Conservation (phyloP, 805 yeast genomes). For the Saturnispora galanensis region DNA sequence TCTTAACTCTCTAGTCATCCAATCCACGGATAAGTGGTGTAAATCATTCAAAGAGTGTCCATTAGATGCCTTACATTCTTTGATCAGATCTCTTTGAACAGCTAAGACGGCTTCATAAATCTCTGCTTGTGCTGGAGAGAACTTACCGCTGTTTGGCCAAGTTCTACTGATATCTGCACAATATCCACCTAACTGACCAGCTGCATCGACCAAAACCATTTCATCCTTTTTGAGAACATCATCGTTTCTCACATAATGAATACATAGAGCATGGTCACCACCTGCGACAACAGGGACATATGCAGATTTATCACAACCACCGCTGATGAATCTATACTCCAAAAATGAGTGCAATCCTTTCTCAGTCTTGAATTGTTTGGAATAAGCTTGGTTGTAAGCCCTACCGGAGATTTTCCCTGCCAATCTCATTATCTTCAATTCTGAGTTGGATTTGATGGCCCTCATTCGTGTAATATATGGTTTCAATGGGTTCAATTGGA, state of each 20-base stretch:
- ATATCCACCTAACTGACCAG: constrained; percentile 89
- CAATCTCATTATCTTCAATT: constrained; percentile 65
- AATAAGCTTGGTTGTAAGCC: constrained; percentile 77
- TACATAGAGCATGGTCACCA: constrained; percentile 80
- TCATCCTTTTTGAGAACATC: constrained; percentile 70
- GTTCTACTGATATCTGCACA: constrained; percentile 93
- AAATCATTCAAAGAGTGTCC: constrained; percentile 58
- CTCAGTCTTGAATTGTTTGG: constrained; percentile 57
- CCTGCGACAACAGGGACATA: constrained; percentile 96
- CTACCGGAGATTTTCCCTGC: constrained; percentile 78
- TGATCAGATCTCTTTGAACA: constrained; percentile 73
- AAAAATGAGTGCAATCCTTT: constrained; percentile 69
- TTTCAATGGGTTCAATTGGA: constrained; percentile 31
- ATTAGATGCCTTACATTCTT: constrained; percentile 45
- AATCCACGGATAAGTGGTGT: constrained; percentile 57
- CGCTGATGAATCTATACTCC: constrained; percentile 71
- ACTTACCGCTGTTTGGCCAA: constrained; percentile 81
- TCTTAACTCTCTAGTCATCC: constrained; percentile 52
- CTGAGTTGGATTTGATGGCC: constrained; percentile 65
- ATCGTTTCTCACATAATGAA: constrained; percentile 91
- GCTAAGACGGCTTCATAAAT: constrained; percentile 80
- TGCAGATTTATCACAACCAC: constrained; percentile 86
- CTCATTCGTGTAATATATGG: constrained; percentile 42
- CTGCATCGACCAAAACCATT: constrained; percentile 82
- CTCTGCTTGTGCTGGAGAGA: constrained; percentile 72